phyloP scores from a whole-genome alignment of 2,329 filamentous ascomycete genomes.

The Didymosphaeria variabile region DNA sequence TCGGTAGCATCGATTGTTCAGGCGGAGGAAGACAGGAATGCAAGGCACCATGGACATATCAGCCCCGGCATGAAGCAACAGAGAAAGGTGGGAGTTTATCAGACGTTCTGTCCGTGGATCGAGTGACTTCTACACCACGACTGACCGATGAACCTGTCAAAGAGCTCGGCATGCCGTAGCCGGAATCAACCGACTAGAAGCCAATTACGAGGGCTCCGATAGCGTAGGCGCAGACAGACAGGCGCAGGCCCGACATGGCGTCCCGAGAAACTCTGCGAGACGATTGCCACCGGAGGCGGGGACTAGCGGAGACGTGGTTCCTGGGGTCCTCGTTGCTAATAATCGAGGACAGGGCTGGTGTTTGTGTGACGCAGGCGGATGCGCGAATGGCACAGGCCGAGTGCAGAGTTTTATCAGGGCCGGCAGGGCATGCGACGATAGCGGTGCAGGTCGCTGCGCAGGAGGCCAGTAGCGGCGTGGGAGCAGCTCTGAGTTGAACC shows the following conservation, averaged over 20 bases:
- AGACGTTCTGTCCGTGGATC: background rate
- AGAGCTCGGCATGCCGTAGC: background rate
- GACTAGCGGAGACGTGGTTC: conserved; percentile 24
- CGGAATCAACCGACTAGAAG: conserved; percentile 24
- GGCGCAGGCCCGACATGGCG: conserved; percentile 15
- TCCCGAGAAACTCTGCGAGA: conserved; percentile 41
- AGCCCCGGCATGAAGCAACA: background rate
- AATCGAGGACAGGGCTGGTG: background rate
- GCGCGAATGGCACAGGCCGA: conserved; percentile 24
- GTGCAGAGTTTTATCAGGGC: conserved; percentile 26
- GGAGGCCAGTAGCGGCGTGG: too few relatives aligned
- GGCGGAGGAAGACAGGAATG: background rate
- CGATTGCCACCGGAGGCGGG: conserved; percentile 34
- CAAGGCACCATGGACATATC: background rate
- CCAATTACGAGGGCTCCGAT: conserved; percentile 21
- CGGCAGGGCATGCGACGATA: conserved; percentile 27
- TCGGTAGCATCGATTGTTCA: background rate
- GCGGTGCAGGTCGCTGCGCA: conserved; percentile 15
- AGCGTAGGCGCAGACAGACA: background rate
- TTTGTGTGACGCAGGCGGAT: conserved; percentile 36
- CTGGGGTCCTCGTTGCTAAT: conserved; percentile 27
- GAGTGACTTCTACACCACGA: background rate
- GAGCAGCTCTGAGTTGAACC: background rate
- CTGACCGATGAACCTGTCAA: too few relatives aligned
- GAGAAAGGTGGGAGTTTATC: background rate